A percentile compares a stretch with the other conserved stretches of the same genome.
phyloP scores from a whole-genome alignment of 805 yeast species.

The Metschnikowia kunwiensis region DNA sequence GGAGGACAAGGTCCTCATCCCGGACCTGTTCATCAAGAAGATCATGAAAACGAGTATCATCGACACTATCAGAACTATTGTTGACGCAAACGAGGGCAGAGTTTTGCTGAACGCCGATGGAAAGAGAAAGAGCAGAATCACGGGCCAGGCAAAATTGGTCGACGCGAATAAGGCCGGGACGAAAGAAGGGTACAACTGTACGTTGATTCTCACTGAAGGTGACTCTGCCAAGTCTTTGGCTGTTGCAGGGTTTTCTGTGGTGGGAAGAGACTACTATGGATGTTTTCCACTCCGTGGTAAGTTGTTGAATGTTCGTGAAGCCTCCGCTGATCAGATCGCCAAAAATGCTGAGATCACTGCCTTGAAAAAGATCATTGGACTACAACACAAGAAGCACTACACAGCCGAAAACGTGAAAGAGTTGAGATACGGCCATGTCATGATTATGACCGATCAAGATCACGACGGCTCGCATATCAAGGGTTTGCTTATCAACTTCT shows the following conservation, averaged over 20 bases:
- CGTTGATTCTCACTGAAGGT: conserved; percentile 92
- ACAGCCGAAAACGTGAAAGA: conserved; percentile 57
- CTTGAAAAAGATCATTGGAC: conserved; percentile 89
- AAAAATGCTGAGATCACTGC: conserved; percentile 95
- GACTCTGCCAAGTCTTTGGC: conserved; percentile 93
- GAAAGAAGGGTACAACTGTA: conserved; percentile 84
- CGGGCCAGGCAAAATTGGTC: conserved; percentile 83
- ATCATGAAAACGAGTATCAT: conserved; percentile 61
- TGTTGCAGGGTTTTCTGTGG: conserved; percentile 88
- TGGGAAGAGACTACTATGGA: conserved; percentile 93
- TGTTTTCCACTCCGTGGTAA: conserved; percentile 96
- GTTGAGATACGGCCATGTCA: conserved; percentile 89
- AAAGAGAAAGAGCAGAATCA: conserved; percentile 73
- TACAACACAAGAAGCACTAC: conserved; percentile 87
- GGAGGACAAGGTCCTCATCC: conserved; percentile 54
- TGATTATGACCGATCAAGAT: conserved; percentile 99
- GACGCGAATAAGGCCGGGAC: conserved; percentile 98
- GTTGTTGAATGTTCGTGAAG: conserved; percentile 91
- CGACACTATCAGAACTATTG: conserved; percentile 79
- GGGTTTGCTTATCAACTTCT: conserved; percentile 88
- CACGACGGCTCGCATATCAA: conserved; percentile 98
- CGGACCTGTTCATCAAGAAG: conserved; percentile 72
- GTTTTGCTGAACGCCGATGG: conserved; percentile 90
- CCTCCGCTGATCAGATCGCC: conserved; percentile 90
- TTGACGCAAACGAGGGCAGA: conserved; percentile 84